Percentiles rank a stretch among this genome's conserved stretches.
Conservation (phyloP, 257 asterid species). For the Primulina eburnea region DNA sequence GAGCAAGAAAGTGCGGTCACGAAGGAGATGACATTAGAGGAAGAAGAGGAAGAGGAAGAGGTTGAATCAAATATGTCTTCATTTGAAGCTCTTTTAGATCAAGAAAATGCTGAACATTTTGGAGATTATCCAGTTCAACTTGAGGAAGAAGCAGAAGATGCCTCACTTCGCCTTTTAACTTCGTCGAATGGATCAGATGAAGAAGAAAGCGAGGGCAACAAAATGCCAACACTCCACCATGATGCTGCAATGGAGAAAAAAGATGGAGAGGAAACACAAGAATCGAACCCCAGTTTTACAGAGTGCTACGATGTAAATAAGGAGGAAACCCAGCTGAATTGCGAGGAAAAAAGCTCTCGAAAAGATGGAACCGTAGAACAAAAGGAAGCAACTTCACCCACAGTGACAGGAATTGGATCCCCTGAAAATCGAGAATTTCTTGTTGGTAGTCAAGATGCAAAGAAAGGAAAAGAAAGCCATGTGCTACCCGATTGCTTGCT, state of each 20-base stretch:
- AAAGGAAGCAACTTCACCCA: no score
- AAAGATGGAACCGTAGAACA: no score
- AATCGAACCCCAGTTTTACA: slow-evolving; percentile 13
- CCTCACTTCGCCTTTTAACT: slow-evolving; percentile 26
- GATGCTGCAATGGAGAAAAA: slow-evolving; percentile 21
- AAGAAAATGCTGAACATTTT: slow-evolving; percentile 37
- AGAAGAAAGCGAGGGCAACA: slow-evolving; percentile 27
- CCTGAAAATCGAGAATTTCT: no score
- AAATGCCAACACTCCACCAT: slow-evolving; percentile 10
- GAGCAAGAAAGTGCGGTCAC: not conserved
- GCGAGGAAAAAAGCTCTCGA: not conserved
- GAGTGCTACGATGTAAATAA: slow-evolving; percentile 15
- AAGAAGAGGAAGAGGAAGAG: slow-evolving; percentile 36
- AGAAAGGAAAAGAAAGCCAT: slow-evolving; percentile 21
- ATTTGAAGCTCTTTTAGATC: slow-evolving; percentile 48
- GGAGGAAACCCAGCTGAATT: not conserved
- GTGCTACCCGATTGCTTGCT: slow-evolving; percentile 78
- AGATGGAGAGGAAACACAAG: slow-evolving; percentile 26
- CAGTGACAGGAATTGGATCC: no score
- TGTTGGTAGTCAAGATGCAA: no score
- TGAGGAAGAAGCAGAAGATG: slow-evolving; percentile 27
- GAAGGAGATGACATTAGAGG: slow-evolving; percentile 8
- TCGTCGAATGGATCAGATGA: slow-evolving; percentile 34
- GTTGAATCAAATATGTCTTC: slow-evolving; percentile 48
- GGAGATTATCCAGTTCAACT: slow-evolving; percentile 33